These are phyloP conservation scores for Aegilops longissima DNA, from an alignment of 176 grass and related monocot genomes.

Conservation along the genomic window DNA sequence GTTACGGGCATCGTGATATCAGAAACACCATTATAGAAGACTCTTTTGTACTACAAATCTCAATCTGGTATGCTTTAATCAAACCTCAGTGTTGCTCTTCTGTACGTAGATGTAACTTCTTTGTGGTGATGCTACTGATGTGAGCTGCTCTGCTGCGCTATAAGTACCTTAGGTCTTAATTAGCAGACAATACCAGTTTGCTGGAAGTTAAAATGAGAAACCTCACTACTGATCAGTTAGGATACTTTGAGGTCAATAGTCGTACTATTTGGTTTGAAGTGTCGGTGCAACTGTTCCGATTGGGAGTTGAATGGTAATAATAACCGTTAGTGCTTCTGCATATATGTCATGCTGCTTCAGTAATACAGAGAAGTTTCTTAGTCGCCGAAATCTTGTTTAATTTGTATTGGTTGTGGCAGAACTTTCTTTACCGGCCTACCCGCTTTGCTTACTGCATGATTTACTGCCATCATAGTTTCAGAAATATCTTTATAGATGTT, in stretches of 20 bases:
- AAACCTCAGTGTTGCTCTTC: background rate
- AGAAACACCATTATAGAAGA: background rate
- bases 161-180: background rate
- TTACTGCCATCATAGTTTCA: background rate
- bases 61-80: background rate
- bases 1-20: background rate
- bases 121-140: background rate
- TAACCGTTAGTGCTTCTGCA: background rate
- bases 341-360: constrained; percentile 17
- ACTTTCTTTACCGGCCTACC: background rate
- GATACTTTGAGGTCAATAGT: background rate
- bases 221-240: background rate
- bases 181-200: background rate
- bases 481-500: background rate
- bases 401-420: background rate
- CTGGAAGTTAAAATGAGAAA: background rate
- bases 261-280: background rate
- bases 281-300: background rate
- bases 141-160: background rate
- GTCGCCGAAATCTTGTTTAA: background rate
- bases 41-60: background rate
- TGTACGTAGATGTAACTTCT: background rate
- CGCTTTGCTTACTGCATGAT: background rate
- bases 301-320: background rate
- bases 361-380: constrained; percentile 23